Percentiles rank a stretch among this genome's conserved stretches.
Evolutionary conservation across 208 protist genomes (phyloP).

Genomic region (Endotrypanum monterogeii): DNA sequence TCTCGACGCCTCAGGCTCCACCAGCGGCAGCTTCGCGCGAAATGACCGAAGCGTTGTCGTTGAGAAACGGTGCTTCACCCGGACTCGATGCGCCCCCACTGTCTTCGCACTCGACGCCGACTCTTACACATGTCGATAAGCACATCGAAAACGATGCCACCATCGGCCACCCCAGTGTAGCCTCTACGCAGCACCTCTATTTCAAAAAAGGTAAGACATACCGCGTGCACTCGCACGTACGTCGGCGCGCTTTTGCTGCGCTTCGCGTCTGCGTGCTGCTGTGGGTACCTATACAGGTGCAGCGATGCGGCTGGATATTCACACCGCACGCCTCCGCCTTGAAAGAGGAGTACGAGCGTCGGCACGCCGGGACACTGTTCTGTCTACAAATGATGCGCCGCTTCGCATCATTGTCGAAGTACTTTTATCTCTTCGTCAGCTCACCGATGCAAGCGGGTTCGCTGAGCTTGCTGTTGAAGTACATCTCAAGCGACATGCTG

Average conservation of each 20-base stretch:
- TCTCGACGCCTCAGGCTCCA: background rate
- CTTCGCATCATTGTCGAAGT: constrained; percentile 39
- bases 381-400: constrained; percentile 45
- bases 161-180: background rate
- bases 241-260: constrained; percentile 50
- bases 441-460: constrained; percentile 69
- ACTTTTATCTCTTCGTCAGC: constrained; percentile 61
- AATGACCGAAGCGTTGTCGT: background rate
- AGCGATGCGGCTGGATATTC: constrained; percentile 45
- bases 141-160: background rate
- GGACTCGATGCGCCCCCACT: too few species aligned
- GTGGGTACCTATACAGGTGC: constrained; percentile 41
- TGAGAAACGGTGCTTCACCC: too few species aligned
- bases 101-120: background rate
- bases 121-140: background rate
- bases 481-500: constrained; percentile 44
- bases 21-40: background rate
- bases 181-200: background rate
- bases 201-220: background rate
- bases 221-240: constrained; percentile 29
- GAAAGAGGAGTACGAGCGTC: constrained; percentile 21
- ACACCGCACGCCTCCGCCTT: constrained; percentile 14
- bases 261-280: constrained; percentile 63
- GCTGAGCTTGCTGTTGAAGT: constrained; percentile 42
- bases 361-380: constrained; percentile 55